Percentiles rank a stretch among this genome's conserved stretches.
Evolutionary conservation across 768 basidiomycete species (phyloP).

Genomic region (Nidularia sp.): DNA sequence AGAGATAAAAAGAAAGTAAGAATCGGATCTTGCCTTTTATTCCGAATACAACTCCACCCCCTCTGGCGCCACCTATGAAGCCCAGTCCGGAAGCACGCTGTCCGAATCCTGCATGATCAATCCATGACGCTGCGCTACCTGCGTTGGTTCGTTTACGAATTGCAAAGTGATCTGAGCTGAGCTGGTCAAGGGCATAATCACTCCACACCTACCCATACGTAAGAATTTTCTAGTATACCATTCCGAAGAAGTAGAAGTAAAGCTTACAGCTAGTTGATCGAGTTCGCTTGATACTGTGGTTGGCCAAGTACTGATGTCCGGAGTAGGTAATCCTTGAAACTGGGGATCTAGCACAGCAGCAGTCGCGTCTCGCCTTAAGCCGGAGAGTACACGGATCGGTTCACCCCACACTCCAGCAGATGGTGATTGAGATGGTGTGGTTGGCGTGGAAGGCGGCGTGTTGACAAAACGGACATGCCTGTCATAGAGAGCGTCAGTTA

Average conservation of each 20-base stretch:
- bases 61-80: conserved; percentile 28
- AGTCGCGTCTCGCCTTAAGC: conserved; percentile 31
- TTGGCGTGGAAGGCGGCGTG: conserved; percentile 2
- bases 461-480: conserved; percentile 30
- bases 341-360: conserved; percentile 30
- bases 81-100: conserved; percentile 28
- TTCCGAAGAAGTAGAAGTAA: neutral
- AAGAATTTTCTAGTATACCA: neutral
- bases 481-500: conserved; percentile 28
- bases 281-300: conserved; percentile 25
- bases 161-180: conserved; percentile 21
- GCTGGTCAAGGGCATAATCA: conserved; percentile 31
- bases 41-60: conserved; percentile 29
- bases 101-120: conserved; percentile 26
- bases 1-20: neutral
- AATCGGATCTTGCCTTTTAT: conserved; percentile 19
- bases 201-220: conserved; percentile 16
- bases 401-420: conserved; percentile 29
- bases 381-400: conserved; percentile 29
- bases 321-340: conserved; percentile 27
- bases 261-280: conserved; percentile 20
- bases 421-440: neutral
- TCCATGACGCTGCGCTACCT: conserved; percentile 20
- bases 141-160: conserved; percentile 25
- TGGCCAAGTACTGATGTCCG: conserved; percentile 30